phyloP scores from a whole-genome alignment of 805 yeast genomes.

The Candida chilensis region DNA sequence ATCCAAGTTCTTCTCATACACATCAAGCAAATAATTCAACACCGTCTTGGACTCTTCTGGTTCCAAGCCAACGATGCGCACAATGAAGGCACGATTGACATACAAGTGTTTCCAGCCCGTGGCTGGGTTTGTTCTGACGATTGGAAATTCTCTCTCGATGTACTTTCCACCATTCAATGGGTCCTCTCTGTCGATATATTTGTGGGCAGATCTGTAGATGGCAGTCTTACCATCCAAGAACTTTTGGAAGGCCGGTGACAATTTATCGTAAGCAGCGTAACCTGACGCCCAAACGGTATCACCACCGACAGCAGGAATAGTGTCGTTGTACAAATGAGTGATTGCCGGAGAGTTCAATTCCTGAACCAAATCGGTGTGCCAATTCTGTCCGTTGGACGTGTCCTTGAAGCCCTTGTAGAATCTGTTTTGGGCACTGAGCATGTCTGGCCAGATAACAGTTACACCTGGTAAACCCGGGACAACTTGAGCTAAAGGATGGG shows the following conservation, averaged over 20 bases:
- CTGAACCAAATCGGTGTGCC: conserved; percentile 28
- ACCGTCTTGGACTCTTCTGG: conserved; percentile 16
- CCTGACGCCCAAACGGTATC: conserved; percentile 52
- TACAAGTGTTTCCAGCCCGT: conserved; percentile 21
- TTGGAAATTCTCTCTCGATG: conserved; percentile 19
- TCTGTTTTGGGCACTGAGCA: conserved; percentile 12
- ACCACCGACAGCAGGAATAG: conserved; percentile 41
- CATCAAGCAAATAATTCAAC: conserved; percentile 15
- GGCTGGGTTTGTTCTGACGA: conserved; percentile 21
- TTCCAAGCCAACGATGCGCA: conserved; percentile 18
- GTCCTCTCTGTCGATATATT: conserved; percentile 22
- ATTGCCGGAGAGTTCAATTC: conserved; percentile 25
- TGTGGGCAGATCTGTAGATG: conserved; percentile 28
- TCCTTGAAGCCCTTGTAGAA: conserved; percentile 11
- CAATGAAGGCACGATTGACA: conserved; percentile 19
- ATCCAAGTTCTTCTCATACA: conserved; percentile 21
- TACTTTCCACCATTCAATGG: conserved; percentile 19
- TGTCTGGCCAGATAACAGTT: conserved; percentile 17
- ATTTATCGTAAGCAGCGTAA: conserved; percentile 48
- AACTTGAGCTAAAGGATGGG: conserved; percentile 17
- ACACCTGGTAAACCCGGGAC: conserved; percentile 12
- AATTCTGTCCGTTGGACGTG: conserved; percentile 9
- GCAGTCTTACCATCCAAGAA: conserved; percentile 47
- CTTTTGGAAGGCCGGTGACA: conserved; percentile 38
- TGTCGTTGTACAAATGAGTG: conserved; percentile 24